Evolutionary conservation across 345 rosid genomes (phyloP), one percentile per base, ranked within the genome.

Genomic region (Combretum micranthum): DNA sequence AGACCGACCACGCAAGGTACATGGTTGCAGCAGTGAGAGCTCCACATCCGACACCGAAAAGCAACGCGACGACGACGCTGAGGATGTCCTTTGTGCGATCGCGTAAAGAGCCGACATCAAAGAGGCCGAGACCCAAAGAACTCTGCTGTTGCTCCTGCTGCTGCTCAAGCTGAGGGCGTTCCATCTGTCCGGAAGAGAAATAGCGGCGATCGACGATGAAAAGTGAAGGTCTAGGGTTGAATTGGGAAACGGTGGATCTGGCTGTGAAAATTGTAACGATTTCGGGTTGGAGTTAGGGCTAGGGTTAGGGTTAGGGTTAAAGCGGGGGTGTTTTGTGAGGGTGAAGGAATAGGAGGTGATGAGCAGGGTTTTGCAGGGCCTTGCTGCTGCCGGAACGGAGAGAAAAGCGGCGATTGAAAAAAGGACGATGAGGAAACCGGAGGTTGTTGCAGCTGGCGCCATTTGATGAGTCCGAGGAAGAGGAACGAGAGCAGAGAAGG

Each of bases 21-120:
- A 92, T 79, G 51, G 95, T 81, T 14, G 85, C 87, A 12, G 93
- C 97, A 11, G 99, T 86, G 44, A 93, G 83, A 50, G 97, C 95
- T 13, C 99, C 99, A 37, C 97, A 93, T 2, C 94, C 96, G 55
- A 93, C 97, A 3, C 97, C 99, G 44, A 93, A 86, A 2, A 93
- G 75, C 50, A 93, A 78, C 37, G 91, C 91, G 10, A 85, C 80
- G 4, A 93, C 91, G 17, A 93, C 94, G 69, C 96, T 86, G 13
- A 93, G 80, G 46, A 93, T 93, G 54, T 93, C 99, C 67, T 74
- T 82, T 16, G 94, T 70, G 8, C 96, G 96, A 26, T 93, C 88
- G 10, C 76, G 88, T 45, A 91, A 77, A 21, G 95, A 87, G 60
- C 60, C 63, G 49, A 79, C 59, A 55, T 76, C 83, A 47, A 76